A percentile compares a stretch with the other conserved stretches of the same genome.
Evolutionary conservation across 2,329 filamentous ascomycete species (phyloP).

Genomic region (Graphilbum sp.): DNA sequence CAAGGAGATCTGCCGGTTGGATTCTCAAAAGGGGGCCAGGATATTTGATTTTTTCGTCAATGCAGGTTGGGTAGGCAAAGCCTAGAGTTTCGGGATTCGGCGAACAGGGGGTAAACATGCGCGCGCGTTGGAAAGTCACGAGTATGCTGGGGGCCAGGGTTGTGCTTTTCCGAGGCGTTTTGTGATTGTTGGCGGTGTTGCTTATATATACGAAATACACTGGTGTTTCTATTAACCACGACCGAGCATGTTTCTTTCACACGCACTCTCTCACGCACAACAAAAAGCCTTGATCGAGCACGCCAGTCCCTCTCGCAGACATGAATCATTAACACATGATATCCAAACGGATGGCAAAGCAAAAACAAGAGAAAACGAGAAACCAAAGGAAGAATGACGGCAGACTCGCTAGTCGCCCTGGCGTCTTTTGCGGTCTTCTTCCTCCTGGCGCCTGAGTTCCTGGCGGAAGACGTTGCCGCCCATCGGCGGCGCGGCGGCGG

Average conservation of each 20-base stretch:
- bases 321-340: no score
- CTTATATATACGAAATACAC: no score
- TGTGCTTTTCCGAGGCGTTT: no score
- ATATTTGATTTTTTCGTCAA: constrained; percentile 94
- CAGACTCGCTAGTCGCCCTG: no score
- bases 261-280: no score
- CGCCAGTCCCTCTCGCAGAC: no score
- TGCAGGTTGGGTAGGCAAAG: constrained; percentile 81
- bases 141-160: no score
- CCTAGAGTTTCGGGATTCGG: constrained; percentile 22
- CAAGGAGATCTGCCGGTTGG: constrained; percentile 68
- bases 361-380: background rate
- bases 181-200: no score
- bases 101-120: background rate
- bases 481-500: background rate
- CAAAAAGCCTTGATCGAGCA: no score
- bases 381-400: background rate
- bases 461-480: constrained; percentile 19
- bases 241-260: no score
- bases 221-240: no score
- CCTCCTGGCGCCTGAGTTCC: constrained; percentile 19
- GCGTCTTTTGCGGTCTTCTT: background rate
- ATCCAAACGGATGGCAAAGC: background rate
- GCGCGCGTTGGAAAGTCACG: no score
- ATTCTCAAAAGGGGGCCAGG: constrained; percentile 67